Percentiles rank a stretch among this genome's conserved stretches.
Evolutionary conservation across 495 filamentous ascomycete species (phyloP).

Genomic region (Pyrenopolyporus hunteri): DNA sequence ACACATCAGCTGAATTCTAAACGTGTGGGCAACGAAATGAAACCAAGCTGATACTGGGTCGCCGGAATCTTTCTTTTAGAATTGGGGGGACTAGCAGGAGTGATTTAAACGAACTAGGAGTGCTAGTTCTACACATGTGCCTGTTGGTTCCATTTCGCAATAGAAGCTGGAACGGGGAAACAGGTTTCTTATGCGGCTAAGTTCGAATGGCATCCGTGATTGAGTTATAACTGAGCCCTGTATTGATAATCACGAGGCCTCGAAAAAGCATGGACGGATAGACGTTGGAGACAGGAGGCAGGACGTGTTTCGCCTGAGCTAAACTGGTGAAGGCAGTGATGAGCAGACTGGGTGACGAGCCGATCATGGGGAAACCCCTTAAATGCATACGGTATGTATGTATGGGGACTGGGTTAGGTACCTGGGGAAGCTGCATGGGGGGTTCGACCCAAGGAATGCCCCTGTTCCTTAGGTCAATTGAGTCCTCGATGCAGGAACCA

Average conservation of each 20-base stretch:
- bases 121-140: too few species aligned
- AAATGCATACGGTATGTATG: slow-evolving; percentile 32
- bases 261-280: not conserved
- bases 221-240: not conserved
- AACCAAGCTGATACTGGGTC: too few species aligned
- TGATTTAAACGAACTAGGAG: too few species aligned
- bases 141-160: too few species aligned
- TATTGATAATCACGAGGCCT: not conserved
- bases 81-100: too few species aligned
- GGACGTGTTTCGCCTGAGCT: too few species aligned
- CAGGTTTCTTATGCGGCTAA: not conserved
- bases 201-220: not conserved
- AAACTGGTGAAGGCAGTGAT: too few species aligned
- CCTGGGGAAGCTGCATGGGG: slow-evolving; percentile 31
- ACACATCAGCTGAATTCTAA: too few species aligned
- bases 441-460: slow-evolving; percentile 6
- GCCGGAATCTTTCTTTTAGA: too few species aligned
- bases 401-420: too few species aligned
- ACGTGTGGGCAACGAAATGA: too few species aligned
- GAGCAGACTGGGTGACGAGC: too few species aligned
- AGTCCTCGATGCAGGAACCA: slow-evolving; percentile 25
- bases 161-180: not conserved
- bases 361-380: slow-evolving; percentile 11
- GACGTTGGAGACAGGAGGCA: not conserved
- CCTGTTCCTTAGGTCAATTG: slow-evolving; percentile 10